Conservation (phyloP, 768 basidiomycete species). For the Hemileccinum rubropunctum region DNA sequence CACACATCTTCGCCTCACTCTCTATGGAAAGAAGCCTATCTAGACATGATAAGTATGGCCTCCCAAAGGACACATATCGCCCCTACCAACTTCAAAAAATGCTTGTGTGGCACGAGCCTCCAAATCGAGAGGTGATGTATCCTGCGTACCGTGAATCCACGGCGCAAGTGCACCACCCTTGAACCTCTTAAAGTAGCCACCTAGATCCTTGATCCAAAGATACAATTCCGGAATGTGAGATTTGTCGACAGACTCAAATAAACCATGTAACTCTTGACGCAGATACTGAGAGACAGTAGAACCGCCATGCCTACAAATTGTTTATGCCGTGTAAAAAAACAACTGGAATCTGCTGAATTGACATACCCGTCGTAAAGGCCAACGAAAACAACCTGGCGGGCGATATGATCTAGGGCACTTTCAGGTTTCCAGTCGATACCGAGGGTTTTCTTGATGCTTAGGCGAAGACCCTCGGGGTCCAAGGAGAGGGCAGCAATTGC, state of each 20-base stretch:
- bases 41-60: slow-evolving; percentile 23
- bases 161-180: slow-evolving; percentile 73
- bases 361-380: slow-evolving; percentile 90
- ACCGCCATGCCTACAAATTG: slow-evolving; percentile 78
- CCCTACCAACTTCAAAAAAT: slow-evolving; percentile 74
- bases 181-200: slow-evolving; percentile 92
- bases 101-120: slow-evolving; percentile 85
- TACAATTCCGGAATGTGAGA: slow-evolving; percentile 70
- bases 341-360: background rate
- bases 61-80: background rate
- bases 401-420: slow-evolving; percentile 48
- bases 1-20: slow-evolving; percentile 68
- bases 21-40: slow-evolving; percentile 73
- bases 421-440: slow-evolving; percentile 73
- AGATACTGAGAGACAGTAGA: slow-evolving; percentile 86
- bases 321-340: slow-evolving; percentile 2
- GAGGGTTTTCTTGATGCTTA: slow-evolving; percentile 59
- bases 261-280: slow-evolving; percentile 78
- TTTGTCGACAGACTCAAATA: slow-evolving; percentile 79
- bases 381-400: slow-evolving; percentile 78
- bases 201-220: slow-evolving; percentile 72
- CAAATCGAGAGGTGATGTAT: slow-evolving; percentile 53
- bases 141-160: slow-evolving; percentile 46
- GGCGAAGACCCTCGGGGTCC: slow-evolving; percentile 68
- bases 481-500: slow-evolving; percentile 73